phyloP scores from a whole-genome alignment of 805 yeast species.

The Candida maris region DNA sequence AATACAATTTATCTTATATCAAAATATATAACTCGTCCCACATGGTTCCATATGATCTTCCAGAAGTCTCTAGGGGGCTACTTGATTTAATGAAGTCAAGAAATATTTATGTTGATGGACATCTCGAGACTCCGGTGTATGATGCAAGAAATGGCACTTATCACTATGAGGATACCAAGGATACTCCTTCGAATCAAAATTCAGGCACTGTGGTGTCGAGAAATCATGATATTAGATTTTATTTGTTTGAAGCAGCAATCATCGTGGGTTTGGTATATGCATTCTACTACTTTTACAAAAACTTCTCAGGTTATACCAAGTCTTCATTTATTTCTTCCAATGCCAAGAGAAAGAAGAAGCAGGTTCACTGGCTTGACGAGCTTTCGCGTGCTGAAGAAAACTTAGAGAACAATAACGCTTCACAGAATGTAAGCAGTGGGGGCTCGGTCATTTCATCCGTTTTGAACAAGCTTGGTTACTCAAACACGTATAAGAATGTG shows the following conservation, averaged over 20 bases:
- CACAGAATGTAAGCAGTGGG: constrained; percentile 1
- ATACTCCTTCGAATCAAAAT: constrained; percentile 1
- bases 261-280: constrained; percentile 20
- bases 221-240: constrained; percentile 16
- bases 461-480: constrained; percentile 34
- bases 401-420: constrained; percentile 2
- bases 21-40: constrained; percentile 77
- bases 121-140: constrained; percentile 28
- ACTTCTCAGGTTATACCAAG: constrained; percentile 17
- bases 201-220: neutral
- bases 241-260: constrained; percentile 23
- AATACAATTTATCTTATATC: constrained; percentile 72
- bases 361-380: constrained; percentile 34
- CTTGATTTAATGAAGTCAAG: constrained; percentile 48
- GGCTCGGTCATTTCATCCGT: constrained; percentile 18
- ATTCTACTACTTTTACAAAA: constrained; percentile 24
- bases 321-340: constrained; percentile 22
- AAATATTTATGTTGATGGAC: constrained; percentile 22
- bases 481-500: constrained; percentile 33
- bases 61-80: constrained; percentile 65
- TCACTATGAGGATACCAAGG: constrained; percentile 5
- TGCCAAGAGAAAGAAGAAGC: constrained; percentile 28
- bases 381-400: constrained; percentile 9
- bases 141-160: constrained; percentile 12
- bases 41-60: constrained; percentile 88